phyloP scores from a whole-genome alignment of 2,329 filamentous ascomycete genomes.

The Arthrobotrys iridis region DNA sequence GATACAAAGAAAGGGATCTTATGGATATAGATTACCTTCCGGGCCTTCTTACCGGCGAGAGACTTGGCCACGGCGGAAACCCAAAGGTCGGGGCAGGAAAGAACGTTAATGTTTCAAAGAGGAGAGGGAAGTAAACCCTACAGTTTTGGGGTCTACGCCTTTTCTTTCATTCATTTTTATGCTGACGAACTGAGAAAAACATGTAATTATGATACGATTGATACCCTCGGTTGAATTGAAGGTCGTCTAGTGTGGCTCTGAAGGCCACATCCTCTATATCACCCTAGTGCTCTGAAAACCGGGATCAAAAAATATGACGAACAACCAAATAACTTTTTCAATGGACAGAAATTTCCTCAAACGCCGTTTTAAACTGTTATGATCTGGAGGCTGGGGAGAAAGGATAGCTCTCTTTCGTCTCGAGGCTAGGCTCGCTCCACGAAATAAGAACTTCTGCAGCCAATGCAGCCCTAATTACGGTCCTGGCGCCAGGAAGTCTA shows the following conservation, averaged over 20 bases:
- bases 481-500: neutral
- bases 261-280: neutral
- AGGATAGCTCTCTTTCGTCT: too few species aligned
- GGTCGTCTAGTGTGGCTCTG: neutral
- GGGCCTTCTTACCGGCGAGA: slow-evolving; percentile 81
- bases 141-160: neutral
- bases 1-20: slow-evolving; percentile 75
- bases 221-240: slow-evolving; percentile 20
- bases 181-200: neutral
- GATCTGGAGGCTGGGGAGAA: too few species aligned
- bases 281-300: neutral
- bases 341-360: neutral
- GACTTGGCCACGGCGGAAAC: slow-evolving; percentile 70
- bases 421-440: too few species aligned
- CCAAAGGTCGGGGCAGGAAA: slow-evolving; percentile 80
- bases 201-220: slow-evolving; percentile 18
- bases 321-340: neutral
- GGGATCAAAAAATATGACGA: neutral
- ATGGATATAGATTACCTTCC: slow-evolving; percentile 97
- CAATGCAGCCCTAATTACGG: neutral
- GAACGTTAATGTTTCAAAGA: slow-evolving; percentile 82
- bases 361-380: slow-evolving; percentile 23
- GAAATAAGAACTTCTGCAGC: neutral
- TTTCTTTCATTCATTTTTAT: neutral
- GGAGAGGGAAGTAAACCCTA: slow-evolving; percentile 62